Base-by-base conservation (phyloP, 2,329 filamentous ascomycete species). In the Lachnellula suecica region DNA sequence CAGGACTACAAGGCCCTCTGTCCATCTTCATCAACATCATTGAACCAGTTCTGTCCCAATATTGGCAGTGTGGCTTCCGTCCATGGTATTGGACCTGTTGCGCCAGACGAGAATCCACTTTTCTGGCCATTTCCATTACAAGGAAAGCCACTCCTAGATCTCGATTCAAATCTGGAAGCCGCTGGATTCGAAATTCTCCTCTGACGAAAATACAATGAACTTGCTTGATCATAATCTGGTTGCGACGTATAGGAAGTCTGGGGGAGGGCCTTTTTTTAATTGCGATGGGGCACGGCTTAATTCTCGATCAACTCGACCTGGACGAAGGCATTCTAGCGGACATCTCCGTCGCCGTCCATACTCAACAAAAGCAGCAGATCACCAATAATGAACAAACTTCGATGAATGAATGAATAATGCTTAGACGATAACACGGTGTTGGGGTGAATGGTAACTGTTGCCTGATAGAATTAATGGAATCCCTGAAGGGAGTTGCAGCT, bases 121-220 rank as follows among this genome's bases (percentile, higher is more conserved):
- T 67, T 67, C 27, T 65, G 61, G 60, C 59, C 59, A 6, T 67
- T 66, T 47, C 65, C 65, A 9, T 51, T 66, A 25, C 65, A 67
- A 35, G 64, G 65, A 22, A 38, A 56, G 24, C 64, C 65, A 4
- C 37, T 65, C 22, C 29, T 67, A 24, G 52, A 38, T 10, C 49
- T 44, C 9, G 49, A 48, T 0, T 24, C 42, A 4, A 20, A 42
- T 2, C 17, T 66, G 22, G 51, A 55, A 27, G 24, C 35, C 4
- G 41, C 54, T 5, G 63, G 63, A 6, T 65, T 65, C 42, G 53
- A 31, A 29, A 1, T 60, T 11, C 13, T 56, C n/a, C n/a, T n/a
- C n/a, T 19, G 43, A 29, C 23, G 23, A 19, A 11, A 24, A 23
- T 22, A 19, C 13, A 15, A 5, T 35, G 31, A n/a, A 35, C 6